Conservation (phyloP, 306 rosid genomes). For the Medicago lupulina region DNA sequence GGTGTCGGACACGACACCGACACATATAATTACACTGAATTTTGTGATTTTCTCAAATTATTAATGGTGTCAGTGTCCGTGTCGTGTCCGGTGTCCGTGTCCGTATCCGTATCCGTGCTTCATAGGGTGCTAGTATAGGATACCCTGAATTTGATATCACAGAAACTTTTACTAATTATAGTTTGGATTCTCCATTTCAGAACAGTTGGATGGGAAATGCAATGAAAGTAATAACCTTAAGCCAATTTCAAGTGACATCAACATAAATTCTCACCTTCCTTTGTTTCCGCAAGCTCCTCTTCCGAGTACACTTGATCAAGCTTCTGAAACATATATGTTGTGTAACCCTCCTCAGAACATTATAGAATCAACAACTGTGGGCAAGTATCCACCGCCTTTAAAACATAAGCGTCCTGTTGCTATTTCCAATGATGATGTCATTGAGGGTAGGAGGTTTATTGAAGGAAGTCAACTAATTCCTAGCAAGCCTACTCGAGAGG, state of each 20-base stretch:
- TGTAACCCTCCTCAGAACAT: conserved; percentile 58
- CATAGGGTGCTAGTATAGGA: conserved; percentile 25
- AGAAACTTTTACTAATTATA: conserved; percentile 51
- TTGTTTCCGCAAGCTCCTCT: conserved; percentile 53
- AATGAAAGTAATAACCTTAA: conserved; percentile 55
- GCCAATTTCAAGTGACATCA: conserved; percentile 52
- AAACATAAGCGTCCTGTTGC: conserved; percentile 54
- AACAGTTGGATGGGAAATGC: conserved; percentile 59
- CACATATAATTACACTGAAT: too few species aligned
- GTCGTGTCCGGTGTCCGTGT: too few species aligned
- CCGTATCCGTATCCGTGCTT: too few species aligned
- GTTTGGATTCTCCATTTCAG: conserved; percentile 57
- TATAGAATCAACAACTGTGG: conserved; percentile 48
- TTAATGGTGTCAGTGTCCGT: too few species aligned
- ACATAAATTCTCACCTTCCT: conserved; percentile 49
- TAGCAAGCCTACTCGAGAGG: conserved; percentile 56
- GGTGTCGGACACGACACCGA: too few species aligned
- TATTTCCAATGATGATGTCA: conserved; percentile 54
- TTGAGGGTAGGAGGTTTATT: conserved; percentile 55
- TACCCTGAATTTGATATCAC: conserved; percentile 42
- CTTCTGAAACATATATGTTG: conserved; percentile 53
- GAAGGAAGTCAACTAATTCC: conserved; percentile 65
- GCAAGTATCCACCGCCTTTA: conserved; percentile 57
- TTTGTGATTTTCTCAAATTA: too few species aligned
- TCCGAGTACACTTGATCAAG: conserved; percentile 51